Percentiles rank a stretch among this genome's conserved stretches.
Evolutionary conservation across 139 green algal species (phyloP).

Genomic region (Spirogloea muscicola): DNA sequence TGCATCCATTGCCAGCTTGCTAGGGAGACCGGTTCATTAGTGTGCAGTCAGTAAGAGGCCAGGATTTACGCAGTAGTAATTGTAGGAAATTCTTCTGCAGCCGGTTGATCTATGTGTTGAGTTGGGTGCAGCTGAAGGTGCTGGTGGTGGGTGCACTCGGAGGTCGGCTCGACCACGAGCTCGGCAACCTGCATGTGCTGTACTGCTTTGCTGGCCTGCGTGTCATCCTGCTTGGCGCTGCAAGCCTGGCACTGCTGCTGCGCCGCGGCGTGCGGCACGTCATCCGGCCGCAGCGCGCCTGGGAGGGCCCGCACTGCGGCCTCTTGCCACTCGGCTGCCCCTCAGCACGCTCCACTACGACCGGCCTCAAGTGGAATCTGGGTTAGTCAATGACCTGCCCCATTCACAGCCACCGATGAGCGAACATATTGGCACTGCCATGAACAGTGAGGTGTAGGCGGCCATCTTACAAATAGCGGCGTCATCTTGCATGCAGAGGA

Average conservation of each 20-base stretch:
- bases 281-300: conserved; percentile 51
- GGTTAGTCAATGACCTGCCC: conserved; percentile 33
- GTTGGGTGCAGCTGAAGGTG: conserved; percentile 20
- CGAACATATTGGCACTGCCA: no score
- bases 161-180: conserved; percentile 85
- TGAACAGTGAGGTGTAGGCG: neutral
- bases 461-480: no score
- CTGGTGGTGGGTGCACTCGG: conserved; percentile 73
- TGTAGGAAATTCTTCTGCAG: no score
- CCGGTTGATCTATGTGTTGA: no score
- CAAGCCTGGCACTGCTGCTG: conserved; percentile 77
- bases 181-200: conserved; percentile 78
- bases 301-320: conserved; percentile 82
- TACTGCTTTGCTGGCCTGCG: conserved; percentile 64
- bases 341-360: conserved; percentile 55
- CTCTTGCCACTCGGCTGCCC: conserved; percentile 69
- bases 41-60: no score
- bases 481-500: no score
- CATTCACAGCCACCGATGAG: no score
- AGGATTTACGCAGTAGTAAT: no score
- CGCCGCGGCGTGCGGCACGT: conserved; percentile 29
- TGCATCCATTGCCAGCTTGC: no score
- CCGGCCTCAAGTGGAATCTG: conserved; percentile 83
- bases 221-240: conserved; percentile 75
- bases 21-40: no score